These are phyloP conservation scores for Umbilicus rupestris DNA, from an alignment of 164 flowering plant species.

Conservation along the genomic window DNA sequence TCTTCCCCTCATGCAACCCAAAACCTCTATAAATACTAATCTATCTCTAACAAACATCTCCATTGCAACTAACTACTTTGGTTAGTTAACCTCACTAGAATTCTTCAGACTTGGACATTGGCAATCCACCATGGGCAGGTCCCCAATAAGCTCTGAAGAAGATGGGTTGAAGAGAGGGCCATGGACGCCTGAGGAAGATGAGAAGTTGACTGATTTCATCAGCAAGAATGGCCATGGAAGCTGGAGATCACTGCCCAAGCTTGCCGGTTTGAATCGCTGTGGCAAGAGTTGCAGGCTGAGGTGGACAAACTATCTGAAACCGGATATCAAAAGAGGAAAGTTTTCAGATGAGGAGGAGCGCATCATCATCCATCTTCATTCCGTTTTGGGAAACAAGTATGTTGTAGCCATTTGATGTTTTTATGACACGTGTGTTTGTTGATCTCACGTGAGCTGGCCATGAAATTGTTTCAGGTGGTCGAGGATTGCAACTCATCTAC, in stretches of 20 bases:
- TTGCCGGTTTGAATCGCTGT: constrained; percentile 57
- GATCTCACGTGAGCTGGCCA: too few relatives aligned
- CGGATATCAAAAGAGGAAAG: constrained; percentile 54
- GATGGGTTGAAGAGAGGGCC: constrained; percentile 49
- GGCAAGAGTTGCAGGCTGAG: constrained; percentile 64
- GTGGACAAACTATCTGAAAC: constrained; percentile 51
- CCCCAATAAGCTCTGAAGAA: constrained; percentile 29
- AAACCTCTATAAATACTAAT: constrained; percentile 1
- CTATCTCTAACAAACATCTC: not conserved
- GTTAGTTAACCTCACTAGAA: constrained; percentile 1
- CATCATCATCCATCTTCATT: constrained; percentile 48
- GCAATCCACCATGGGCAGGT: constrained; percentile 49
- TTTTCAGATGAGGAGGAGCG: constrained; percentile 51
- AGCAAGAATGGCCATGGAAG: constrained; percentile 44
- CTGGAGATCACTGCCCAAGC: constrained; percentile 52
- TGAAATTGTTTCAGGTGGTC: constrained; percentile 72
- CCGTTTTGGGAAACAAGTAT: constrained; percentile 68
- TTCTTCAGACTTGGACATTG: constrained; percentile 1
- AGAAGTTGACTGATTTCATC: constrained; percentile 33
- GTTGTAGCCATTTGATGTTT: too few relatives aligned
- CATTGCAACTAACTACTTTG: constrained; percentile 1
- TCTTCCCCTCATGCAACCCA: not conserved
- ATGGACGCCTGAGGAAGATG: constrained; percentile 54
- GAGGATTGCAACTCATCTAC: constrained; percentile 52
- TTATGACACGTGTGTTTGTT: too few relatives aligned